Percentiles rank a stretch among this genome's conserved stretches.
phyloP scores from a whole-genome alignment of 345 rosid genomes.

The Psidium guajava region DNA sequence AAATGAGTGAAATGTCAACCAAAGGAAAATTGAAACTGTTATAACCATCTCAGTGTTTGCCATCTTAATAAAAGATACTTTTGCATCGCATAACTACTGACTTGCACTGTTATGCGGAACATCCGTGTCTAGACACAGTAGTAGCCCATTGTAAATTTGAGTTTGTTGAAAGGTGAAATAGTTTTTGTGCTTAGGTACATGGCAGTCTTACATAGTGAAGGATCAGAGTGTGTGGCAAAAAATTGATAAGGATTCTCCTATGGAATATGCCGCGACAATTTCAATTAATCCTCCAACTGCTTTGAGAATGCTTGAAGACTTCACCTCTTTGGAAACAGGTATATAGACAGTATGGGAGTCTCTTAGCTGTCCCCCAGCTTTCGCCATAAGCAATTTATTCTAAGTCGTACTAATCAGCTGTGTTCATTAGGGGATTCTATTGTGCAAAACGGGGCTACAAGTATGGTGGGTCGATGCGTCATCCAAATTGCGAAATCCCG shows the following conservation, averaged over 20 bases:
- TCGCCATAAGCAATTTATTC: not conserved
- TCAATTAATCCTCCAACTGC: constrained; percentile 88
- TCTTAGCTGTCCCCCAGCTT: not conserved
- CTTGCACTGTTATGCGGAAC: not conserved
- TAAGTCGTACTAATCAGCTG: not conserved
- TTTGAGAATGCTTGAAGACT: constrained; percentile 83
- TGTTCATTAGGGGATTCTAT: constrained; percentile 52
- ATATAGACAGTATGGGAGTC: not conserved
- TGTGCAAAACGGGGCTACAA: constrained; percentile 92
- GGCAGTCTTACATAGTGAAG: constrained; percentile 77
- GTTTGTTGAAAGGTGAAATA: not conserved
- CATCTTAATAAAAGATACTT: not conserved
- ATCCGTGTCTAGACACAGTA: not conserved
- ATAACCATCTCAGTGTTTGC: not conserved
- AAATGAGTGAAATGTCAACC: not conserved
- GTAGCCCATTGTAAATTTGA: not conserved
- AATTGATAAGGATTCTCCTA: constrained; percentile 50
- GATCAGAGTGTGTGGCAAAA: constrained; percentile 76
- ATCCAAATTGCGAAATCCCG: constrained; percentile 68
- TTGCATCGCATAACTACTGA: not conserved
- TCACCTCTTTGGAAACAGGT: constrained; percentile 51
- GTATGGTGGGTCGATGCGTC: constrained; percentile 81
- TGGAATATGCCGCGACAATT: constrained; percentile 83
- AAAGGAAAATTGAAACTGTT: not conserved
- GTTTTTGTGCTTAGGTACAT: constrained; percentile 33